Evolutionary conservation across 495 filamentous ascomycete species (phyloP).

Genomic region (Bacidia gigantensis): DNA sequence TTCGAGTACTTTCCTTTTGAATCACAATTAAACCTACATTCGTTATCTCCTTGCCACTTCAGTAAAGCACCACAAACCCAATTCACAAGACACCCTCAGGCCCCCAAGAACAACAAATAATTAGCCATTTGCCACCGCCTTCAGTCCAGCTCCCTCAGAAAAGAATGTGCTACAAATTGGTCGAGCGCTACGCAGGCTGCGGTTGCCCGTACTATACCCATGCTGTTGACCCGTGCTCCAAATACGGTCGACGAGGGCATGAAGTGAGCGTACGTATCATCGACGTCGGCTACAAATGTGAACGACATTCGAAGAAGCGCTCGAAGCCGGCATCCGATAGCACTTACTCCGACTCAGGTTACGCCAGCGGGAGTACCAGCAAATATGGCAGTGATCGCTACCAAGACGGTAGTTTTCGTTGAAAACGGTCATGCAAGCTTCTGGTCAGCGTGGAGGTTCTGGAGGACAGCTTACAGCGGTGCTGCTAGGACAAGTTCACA

Average conservation of each 20-base stretch:
- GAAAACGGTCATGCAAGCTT: constrained; percentile 13
- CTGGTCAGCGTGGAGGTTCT: constrained; percentile 17
- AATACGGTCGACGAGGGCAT: constrained; percentile 60
- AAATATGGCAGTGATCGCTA: constrained; percentile 9
- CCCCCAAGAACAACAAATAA: neutral
- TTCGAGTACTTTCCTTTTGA: constrained; percentile 2
- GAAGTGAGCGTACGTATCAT: constrained; percentile 57
- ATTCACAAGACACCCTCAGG: neutral
- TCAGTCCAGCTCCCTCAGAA: constrained; percentile 1
- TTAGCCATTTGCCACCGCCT: neutral
- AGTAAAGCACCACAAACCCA: neutral
- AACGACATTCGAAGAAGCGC: constrained; percentile 38
- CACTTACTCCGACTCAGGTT: constrained; percentile 38
- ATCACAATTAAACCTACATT: constrained; percentile 1
- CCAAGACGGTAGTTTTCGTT: constrained; percentile 17
- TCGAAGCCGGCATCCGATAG: constrained; percentile 19
- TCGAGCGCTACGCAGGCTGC: constrained; percentile 69
- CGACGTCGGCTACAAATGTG: constrained; percentile 67
- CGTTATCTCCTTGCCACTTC: neutral
- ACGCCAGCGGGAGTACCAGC: constrained; percentile 28
- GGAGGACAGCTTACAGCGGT: constrained; percentile 17
- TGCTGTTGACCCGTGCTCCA: constrained; percentile 57
- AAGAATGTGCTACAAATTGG: constrained; percentile 57
- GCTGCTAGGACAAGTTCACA: constrained; percentile 7
- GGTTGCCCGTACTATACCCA: constrained; percentile 71